These are phyloP conservation scores for Neurospora discreta DNA, from an alignment of 495 filamentous ascomycete species.

Conservation along the genomic window DNA sequence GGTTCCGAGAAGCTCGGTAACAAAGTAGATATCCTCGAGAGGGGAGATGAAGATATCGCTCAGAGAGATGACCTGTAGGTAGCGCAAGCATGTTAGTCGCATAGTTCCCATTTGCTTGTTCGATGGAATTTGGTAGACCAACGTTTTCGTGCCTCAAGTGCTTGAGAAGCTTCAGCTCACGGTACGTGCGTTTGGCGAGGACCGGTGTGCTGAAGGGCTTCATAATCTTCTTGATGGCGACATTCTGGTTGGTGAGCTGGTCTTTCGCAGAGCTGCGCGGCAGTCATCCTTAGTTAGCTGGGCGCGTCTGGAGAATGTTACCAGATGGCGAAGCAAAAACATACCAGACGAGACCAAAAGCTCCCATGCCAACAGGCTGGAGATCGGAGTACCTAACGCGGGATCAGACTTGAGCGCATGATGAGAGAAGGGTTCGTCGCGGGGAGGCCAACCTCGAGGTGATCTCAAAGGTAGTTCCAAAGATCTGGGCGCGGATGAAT, in stretches of 20 bases:
- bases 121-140: conserved; percentile 13
- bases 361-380: conserved; percentile 97
- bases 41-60: conserved; percentile 99
- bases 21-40: conserved; percentile 97
- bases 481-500: conserved; percentile 98
- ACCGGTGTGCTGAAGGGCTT: conserved; percentile 99
- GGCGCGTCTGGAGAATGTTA: not conserved
- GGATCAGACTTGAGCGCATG: conserved; percentile 10
- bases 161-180: conserved; percentile 94
- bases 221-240: conserved; percentile 99
- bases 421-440: conserved; percentile 2
- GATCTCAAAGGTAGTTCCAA: conserved; percentile 99
- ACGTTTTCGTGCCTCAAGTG: conserved; percentile 97
- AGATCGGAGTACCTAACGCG: conserved; percentile 79
- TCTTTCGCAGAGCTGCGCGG: conserved; percentile 78
- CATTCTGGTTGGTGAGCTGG: conserved; percentile 88
- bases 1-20: conserved; percentile 93
- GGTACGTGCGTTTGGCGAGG: conserved; percentile 91
- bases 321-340: conserved; percentile 9
- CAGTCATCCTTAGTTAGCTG: conserved; percentile 19
- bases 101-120: not conserved
- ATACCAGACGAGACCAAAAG: conserved; percentile 96
- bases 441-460: conserved; percentile 72
- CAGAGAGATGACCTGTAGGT: conserved; percentile 77
- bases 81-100: conserved; percentile 7